Evolutionary conservation across 2,329 filamentous ascomycete genomes (phyloP), one percentile per base, ranked within the genome.

Genomic region (Penicillium hesseltinei): DNA sequence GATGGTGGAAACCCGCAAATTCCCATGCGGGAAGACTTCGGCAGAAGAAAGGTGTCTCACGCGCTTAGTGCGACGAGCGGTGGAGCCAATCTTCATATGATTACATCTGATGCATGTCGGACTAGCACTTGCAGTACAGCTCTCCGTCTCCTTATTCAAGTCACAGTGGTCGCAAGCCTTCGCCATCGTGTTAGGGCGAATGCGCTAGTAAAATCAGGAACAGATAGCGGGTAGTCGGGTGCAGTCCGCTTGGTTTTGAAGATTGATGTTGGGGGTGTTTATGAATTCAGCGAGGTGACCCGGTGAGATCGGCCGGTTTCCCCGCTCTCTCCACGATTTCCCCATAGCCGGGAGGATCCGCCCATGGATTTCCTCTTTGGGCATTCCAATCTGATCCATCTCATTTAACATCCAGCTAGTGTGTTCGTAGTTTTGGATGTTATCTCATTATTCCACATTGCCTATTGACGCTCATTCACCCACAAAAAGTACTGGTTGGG

Each of bases 141-240:
- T 63, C 45, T 66, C 64, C 43, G 61, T 66, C 48, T 66, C 64
- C 51, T 63, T 59, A 47, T 50, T 61, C 43, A 42, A 40, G 42
- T 62, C 58, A 46, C 60, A 66, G 39, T 60, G 54, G 48, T 61
- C 58, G 59, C 63, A 66, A 49, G 59, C 56, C 58, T 57, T 66
- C 43, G 62, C 49, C 35, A 61, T 62, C 56, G 60, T 64, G 49
- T 39, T 31, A 17, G 38, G 82, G 79, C 56, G 78, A 77, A 6
- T 33, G 13, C 23, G 27, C 38, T 4, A 35, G 29, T 19, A 10
- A 7, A 45, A 39, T 17, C 17, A 25, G 3, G 2, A n/a, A 19
- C 7, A 33, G 5, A 33, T 11, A 2, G 21, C 33, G 4, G 15
- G 29, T 17, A 15, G 29, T 6, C 5, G 13, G 15, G 36, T 5